Evolutionary conservation across 352 stramenopile species (phyloP).

Genomic region (Phytophthora pini): DNA sequence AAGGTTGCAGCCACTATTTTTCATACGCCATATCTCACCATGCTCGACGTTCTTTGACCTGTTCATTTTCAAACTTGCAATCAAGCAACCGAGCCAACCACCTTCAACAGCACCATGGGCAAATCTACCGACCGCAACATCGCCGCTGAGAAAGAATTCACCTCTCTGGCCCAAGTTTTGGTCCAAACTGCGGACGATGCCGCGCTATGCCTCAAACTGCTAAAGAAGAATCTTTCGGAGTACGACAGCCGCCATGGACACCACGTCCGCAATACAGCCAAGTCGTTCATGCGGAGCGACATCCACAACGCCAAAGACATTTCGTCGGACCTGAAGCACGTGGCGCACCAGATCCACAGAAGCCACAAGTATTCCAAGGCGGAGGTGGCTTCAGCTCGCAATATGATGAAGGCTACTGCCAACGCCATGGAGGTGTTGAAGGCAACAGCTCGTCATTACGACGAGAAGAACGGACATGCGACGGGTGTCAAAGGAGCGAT

Average conservation of each 20-base stretch:
- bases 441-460: slow-evolving; percentile 24
- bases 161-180: slow-evolving; percentile 20
- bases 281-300: slow-evolving; percentile 30
- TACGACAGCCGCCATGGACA: slow-evolving; percentile 29
- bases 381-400: slow-evolving; percentile 19
- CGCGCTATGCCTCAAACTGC: slow-evolving; percentile 19
- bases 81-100: slow-evolving; percentile 11
- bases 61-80: slow-evolving; percentile 23
- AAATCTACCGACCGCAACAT: slow-evolving; percentile 18
- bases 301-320: slow-evolving; percentile 32
- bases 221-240: slow-evolving; percentile 33
- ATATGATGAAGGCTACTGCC: slow-evolving; percentile 17
- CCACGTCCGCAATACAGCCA: slow-evolving; percentile 19
- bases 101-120: slow-evolving; percentile 1
- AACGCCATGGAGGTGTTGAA: slow-evolving; percentile 25
- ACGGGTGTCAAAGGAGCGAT: slow-evolving; percentile 23
- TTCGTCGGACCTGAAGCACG: slow-evolving; percentile 23
- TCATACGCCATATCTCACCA: slow-evolving; percentile 4
- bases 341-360: slow-evolving; percentile 22
- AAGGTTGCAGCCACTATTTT: slow-evolving; percentile 10
- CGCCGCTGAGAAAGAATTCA: slow-evolving; percentile 22
- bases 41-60: background rate
- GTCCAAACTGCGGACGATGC: slow-evolving; percentile 22
- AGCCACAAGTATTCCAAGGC: slow-evolving; percentile 21
- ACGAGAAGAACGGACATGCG: slow-evolving; percentile 18